Conservation (phyloP, 768 basidiomycete genomes). For the Leccinum longicurvipes region DNA sequence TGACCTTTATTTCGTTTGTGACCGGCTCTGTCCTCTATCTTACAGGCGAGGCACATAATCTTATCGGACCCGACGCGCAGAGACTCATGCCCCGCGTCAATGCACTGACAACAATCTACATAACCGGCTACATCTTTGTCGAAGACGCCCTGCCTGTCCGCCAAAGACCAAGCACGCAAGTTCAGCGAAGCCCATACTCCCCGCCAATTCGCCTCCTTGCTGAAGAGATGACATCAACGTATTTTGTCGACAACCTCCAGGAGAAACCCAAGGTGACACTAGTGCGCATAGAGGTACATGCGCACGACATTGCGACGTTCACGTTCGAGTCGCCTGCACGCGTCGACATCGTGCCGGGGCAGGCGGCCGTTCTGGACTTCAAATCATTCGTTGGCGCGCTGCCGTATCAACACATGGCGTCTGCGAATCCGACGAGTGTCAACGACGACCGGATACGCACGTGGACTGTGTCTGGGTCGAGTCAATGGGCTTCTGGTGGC, state of each 20-base stretch:
- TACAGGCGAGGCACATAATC: slow-evolving; percentile 54
- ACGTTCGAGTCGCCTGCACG: slow-evolving; percentile 40
- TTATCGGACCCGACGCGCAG: slow-evolving; percentile 40
- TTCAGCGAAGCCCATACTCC: slow-evolving; percentile 49
- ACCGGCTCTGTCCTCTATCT: slow-evolving; percentile 62
- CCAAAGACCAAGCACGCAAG: slow-evolving; percentile 34
- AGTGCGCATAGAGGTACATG: slow-evolving; percentile 41
- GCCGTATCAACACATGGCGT: slow-evolving; percentile 54
- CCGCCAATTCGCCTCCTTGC: slow-evolving; percentile 55
- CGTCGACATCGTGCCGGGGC: slow-evolving; percentile 43
- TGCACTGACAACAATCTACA: slow-evolving; percentile 44
- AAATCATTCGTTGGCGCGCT: slow-evolving; percentile 45
- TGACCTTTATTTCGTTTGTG: slow-evolving; percentile 52
- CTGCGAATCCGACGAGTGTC: slow-evolving; percentile 43
- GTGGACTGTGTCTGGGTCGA: slow-evolving; percentile 53
- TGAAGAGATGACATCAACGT: slow-evolving; percentile 40
- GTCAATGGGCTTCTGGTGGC: slow-evolving; percentile 9
- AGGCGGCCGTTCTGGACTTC: slow-evolving; percentile 56
- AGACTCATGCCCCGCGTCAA: slow-evolving; percentile 56
- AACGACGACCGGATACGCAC: slow-evolving; percentile 67
- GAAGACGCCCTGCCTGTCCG: slow-evolving; percentile 54
- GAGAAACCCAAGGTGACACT: slow-evolving; percentile 28
- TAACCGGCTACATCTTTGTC: slow-evolving; percentile 54
- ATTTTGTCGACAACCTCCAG: slow-evolving; percentile 23
- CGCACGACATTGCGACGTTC: slow-evolving; percentile 51